Evolutionary conservation across 2,329 filamentous ascomycete species (phyloP).

Genomic region (Penicillium concentricum): DNA sequence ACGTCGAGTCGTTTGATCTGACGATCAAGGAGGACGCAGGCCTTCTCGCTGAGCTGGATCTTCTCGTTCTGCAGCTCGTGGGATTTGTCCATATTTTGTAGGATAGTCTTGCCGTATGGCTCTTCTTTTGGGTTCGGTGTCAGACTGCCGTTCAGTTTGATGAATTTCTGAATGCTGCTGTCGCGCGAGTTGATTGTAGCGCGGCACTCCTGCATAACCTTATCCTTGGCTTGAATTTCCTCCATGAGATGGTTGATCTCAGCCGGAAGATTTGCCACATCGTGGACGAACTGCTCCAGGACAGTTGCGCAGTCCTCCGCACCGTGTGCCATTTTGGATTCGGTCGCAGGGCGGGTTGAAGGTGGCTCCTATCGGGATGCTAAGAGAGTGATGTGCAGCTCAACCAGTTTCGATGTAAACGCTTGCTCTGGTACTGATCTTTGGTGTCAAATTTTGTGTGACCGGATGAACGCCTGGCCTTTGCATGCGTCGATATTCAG

Average conservation of each 20-base stretch:
- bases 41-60: slow-evolving; percentile 59
- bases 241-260: slow-evolving; percentile 66
- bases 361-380: neutral
- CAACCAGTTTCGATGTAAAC: neutral
- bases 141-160: slow-evolving; percentile 62
- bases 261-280: slow-evolving; percentile 61
- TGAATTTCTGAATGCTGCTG: slow-evolving; percentile 63
- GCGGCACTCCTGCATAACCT: slow-evolving; percentile 57
- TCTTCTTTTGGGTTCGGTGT: slow-evolving; percentile 64
- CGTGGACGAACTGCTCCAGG: slow-evolving; percentile 65
- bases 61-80: slow-evolving; percentile 63
- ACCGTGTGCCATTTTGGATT: slow-evolving; percentile 43
- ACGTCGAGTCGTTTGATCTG: slow-evolving; percentile 63
- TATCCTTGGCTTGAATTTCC: slow-evolving; percentile 65
- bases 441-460: neutral
- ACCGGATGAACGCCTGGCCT: neutral
- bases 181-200: slow-evolving; percentile 60
- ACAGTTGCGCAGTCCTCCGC: slow-evolving; percentile 63
- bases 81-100: slow-evolving; percentile 58
- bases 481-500: neutral
- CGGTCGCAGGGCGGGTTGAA: neutral
- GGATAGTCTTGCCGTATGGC: slow-evolving; percentile 56
- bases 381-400: neutral
- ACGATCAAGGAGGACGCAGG: slow-evolving; percentile 59
- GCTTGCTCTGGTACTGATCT: neutral